A percentile compares a stretch with the other conserved stretches of the same genome.
phyloP scores from a whole-genome alignment of 139 green algal species.

The Chlorella sp. region DNA sequence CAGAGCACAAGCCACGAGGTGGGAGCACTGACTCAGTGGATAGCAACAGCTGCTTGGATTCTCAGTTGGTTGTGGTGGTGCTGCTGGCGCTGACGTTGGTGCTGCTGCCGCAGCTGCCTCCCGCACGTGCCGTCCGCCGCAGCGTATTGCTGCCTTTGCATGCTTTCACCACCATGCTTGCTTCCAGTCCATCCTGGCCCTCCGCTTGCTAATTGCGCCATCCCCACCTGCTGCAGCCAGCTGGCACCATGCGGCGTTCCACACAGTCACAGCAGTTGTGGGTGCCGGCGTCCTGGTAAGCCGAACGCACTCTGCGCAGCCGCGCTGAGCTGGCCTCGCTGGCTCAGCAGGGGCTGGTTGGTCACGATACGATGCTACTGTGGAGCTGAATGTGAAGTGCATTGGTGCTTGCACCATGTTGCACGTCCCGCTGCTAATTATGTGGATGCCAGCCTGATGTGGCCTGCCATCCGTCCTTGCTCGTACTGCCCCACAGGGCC shows the following conservation, averaged over 20 bases:
- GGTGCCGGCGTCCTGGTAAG: constrained; percentile 41
- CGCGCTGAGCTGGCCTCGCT: neutral
- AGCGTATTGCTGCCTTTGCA: neutral
- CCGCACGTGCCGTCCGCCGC: neutral
- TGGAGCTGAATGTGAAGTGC: too few relatives aligned
- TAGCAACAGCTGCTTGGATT: too few relatives aligned
- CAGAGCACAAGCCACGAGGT: constrained; percentile 7
- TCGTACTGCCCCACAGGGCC: neutral
- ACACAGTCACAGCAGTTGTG: constrained; percentile 67
- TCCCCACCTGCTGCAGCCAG: constrained; percentile 24
- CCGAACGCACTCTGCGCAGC: neutral
- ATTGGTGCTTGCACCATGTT: too few relatives aligned
- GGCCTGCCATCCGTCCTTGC: constrained; percentile 55
- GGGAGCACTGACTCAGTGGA: too few relatives aligned
- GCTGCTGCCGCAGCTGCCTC: neutral
- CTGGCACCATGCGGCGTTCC: constrained; percentile 66
- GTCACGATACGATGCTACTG: too few relatives aligned
- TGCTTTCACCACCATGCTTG: too few relatives aligned
- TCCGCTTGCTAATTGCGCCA: too few relatives aligned
- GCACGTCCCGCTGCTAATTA: too few relatives aligned
- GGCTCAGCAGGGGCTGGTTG: neutral
- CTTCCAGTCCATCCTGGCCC: too few relatives aligned
- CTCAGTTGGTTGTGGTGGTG: neutral
- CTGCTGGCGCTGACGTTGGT: neutral
- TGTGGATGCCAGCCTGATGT: too few relatives aligned